Conservation (phyloP, 2,329 filamentous ascomycete genomes). For the Cladosporium phlei region DNA sequence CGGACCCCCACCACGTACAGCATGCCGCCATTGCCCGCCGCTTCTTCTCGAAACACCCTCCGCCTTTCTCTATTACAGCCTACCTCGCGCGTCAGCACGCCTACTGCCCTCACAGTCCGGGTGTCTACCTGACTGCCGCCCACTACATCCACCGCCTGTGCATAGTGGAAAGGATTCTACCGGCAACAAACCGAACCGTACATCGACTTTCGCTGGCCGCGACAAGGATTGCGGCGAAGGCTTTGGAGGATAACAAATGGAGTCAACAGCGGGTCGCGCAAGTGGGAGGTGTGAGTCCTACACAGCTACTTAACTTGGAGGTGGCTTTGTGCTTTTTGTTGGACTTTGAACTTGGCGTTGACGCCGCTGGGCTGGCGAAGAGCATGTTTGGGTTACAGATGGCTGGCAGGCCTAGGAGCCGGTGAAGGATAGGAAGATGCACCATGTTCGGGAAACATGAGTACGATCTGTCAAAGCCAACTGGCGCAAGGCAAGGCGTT, state of each 20-base stretch:
- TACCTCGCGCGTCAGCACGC: slow-evolving; percentile 83
- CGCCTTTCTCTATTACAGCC: slow-evolving; percentile 74
- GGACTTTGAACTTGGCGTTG: slow-evolving; percentile 65
- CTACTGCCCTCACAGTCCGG: slow-evolving; percentile 90
- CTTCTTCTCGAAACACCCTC: slow-evolving; percentile 86
- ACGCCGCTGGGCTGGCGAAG: slow-evolving; percentile 28
- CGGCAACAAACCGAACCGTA: slow-evolving; percentile 76
- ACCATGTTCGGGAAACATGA: no score
- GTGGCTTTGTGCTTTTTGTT: slow-evolving; percentile 65
- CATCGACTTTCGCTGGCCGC: slow-evolving; percentile 82
- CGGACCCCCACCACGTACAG: slow-evolving; percentile 69
- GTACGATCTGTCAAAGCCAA: no score
- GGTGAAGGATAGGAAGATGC: not conserved
- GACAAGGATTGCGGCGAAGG: slow-evolving; percentile 85
- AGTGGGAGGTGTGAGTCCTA: slow-evolving; percentile 80
- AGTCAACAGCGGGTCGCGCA: slow-evolving; percentile 77
- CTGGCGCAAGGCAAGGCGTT: no score
- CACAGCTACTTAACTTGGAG: slow-evolving; percentile 77
- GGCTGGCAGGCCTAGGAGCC: slow-evolving; percentile 19
- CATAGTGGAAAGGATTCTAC: slow-evolving; percentile 67
- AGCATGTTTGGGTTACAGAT: slow-evolving; percentile 33
- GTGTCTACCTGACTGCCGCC: slow-evolving; percentile 84
- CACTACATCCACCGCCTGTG: slow-evolving; percentile 81
- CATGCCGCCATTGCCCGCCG: slow-evolving; percentile 82
- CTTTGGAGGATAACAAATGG: slow-evolving; percentile 87